Conservation (phyloP, 2,329 filamentous ascomycete genomes). For the Colletotrichum tropicicola region DNA sequence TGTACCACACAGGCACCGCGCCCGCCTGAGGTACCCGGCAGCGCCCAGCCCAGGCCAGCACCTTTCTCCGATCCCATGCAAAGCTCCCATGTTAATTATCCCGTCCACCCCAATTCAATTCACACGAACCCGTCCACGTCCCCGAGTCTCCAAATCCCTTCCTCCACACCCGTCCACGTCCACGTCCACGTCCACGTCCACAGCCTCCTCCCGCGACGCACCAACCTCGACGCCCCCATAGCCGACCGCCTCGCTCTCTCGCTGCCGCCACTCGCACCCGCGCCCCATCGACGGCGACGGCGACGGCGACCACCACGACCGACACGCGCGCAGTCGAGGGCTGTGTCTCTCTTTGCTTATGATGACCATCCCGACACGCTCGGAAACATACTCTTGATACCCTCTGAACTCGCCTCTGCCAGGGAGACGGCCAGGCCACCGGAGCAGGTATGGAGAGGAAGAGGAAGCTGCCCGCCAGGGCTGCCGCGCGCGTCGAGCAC, state of each 20-base stretch:
- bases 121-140: slow-evolving; percentile 22
- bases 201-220: neutral
- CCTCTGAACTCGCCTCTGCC: slow-evolving; percentile 15
- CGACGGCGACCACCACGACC: neutral
- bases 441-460: slow-evolving; percentile 67
- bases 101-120: slow-evolving; percentile 25
- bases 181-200: neutral
- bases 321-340: slow-evolving; percentile 20
- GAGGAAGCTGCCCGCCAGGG: slow-evolving; percentile 71
- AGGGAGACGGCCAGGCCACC: slow-evolving; percentile 8
- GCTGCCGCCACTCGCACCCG: neutral
- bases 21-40: neutral
- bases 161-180: too few species aligned
- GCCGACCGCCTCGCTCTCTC: neutral
- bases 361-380: slow-evolving; percentile 27
- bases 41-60: neutral
- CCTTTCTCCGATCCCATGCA: too few species aligned
- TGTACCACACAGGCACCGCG: neutral
- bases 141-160: slow-evolving; percentile 20
- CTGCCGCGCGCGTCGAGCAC: slow-evolving; percentile 68
- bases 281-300: neutral
- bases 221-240: neutral
- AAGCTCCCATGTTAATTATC: slow-evolving; percentile 16
- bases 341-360: slow-evolving; percentile 22
- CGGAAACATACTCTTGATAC: slow-evolving; percentile 20